Conservation (phyloP, 495 filamentous ascomycete genomes). For the Chlorociboria aeruginascens region DNA sequence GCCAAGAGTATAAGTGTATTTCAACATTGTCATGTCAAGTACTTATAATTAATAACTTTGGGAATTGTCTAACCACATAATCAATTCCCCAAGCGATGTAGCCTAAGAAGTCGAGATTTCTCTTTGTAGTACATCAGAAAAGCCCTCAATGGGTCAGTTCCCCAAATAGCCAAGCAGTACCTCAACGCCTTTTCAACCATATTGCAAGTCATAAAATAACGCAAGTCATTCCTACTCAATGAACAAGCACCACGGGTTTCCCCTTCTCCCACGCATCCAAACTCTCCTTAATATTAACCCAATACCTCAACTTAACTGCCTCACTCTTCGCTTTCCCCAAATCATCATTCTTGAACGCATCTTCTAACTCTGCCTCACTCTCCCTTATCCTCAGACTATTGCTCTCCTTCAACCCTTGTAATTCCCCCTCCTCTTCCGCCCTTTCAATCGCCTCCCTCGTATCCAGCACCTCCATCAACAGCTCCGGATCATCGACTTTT, state of each 20-base stretch:
- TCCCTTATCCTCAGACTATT: conserved; percentile 56
- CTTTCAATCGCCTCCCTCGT: conserved; percentile 76
- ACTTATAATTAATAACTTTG: no score
- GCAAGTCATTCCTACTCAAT: conserved; percentile 26
- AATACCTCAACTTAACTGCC: conserved; percentile 74
- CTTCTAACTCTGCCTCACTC: conserved; percentile 46
- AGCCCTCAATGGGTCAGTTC: no score
- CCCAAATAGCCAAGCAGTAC: background rate
- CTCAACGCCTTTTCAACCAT: background rate
- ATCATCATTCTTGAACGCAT: conserved; percentile 55
- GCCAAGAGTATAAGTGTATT: no score
- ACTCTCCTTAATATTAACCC: conserved; percentile 77
- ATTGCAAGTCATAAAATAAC: background rate
- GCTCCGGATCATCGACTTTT: conserved; percentile 55
- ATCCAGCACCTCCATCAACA: conserved; percentile 84
- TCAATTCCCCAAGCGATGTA: no score
- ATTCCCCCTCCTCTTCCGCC: conserved; percentile 48
- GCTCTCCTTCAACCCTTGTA: conserved; percentile 45
- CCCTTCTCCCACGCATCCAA: conserved; percentile 77
- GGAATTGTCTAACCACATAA: no score
- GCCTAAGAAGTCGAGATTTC: no score
- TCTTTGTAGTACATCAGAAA: no score
- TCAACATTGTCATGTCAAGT: no score
- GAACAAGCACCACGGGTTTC: conserved; percentile 51
- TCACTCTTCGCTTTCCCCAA: conserved; percentile 53